These are phyloP conservation scores for Smittium culicis DNA, from an alignment of 371 early-diverging fungal species.

Conservation along the genomic window DNA sequence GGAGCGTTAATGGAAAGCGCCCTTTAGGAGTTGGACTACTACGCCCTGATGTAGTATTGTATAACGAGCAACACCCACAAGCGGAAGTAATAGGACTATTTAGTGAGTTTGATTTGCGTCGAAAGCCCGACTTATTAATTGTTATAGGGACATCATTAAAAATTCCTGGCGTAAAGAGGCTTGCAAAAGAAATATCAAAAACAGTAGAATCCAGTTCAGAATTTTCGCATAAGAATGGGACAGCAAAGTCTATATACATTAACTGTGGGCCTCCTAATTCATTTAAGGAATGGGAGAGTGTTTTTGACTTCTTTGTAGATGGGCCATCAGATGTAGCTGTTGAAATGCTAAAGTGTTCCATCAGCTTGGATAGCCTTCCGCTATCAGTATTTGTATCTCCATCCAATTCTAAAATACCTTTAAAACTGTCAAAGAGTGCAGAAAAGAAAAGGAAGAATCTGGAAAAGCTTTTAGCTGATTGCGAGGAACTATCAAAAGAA, in stretches of 20 bases:
- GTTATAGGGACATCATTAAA: constrained; percentile 85
- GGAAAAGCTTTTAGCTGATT: background rate
- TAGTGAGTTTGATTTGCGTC: constrained; percentile 29
- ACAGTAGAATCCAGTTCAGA: constrained; percentile 21
- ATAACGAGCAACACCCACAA: constrained; percentile 85
- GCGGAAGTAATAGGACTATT: constrained; percentile 52
- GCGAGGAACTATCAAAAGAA: too few relatives aligned
- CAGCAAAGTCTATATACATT: constrained; percentile 26
- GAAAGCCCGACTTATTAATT: constrained; percentile 71
- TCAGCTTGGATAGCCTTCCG: constrained; percentile 3
- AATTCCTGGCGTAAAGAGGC: constrained; percentile 31
- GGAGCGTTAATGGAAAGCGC: constrained; percentile 61
- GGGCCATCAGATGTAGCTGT: constrained; percentile 25
- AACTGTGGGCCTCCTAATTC: constrained; percentile 28
- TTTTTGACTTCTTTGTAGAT: constrained; percentile 26
- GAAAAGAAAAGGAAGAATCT: background rate
- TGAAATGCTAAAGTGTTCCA: background rate
- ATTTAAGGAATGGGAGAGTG: constrained; percentile 23
- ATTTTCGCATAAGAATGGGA: constrained; percentile 20
- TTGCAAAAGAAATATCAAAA: constrained; percentile 26
- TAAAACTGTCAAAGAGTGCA: background rate
- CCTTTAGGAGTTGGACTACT: constrained; percentile 64
- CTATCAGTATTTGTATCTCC: background rate
- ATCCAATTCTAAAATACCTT: background rate
- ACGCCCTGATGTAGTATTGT: constrained; percentile 93